phyloP scores from a whole-genome alignment of 2,329 filamentous ascomycete genomes.

The Amphichorda felina region DNA sequence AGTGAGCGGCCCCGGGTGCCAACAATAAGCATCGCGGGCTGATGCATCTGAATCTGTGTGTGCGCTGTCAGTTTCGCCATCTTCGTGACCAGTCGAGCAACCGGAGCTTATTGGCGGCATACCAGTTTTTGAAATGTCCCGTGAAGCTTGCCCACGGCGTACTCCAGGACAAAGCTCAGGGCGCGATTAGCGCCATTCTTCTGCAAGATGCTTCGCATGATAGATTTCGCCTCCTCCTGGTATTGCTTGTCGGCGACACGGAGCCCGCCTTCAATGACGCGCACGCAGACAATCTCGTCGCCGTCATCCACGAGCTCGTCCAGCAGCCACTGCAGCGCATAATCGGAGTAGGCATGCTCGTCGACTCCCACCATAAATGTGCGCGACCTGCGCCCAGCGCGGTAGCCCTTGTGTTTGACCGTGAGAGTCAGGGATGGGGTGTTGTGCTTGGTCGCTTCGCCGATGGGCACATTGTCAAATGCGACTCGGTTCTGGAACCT shows the following conservation, averaged over 20 bases:
- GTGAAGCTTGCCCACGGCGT: slow-evolving; percentile 80
- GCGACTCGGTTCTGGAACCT: slow-evolving; percentile 49
- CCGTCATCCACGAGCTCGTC: slow-evolving; percentile 89
- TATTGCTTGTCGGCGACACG: slow-evolving; percentile 61
- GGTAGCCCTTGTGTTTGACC: slow-evolving; percentile 77
- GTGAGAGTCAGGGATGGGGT: slow-evolving; percentile 67
- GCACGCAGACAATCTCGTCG: slow-evolving; percentile 83
- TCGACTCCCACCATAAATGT: slow-evolving; percentile 88
- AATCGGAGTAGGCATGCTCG: slow-evolving; percentile 84
- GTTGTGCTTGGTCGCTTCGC: slow-evolving; percentile 47
- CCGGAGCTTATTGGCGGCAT: slow-evolving; percentile 17
- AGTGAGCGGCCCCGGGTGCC: slow-evolving; percentile 77
- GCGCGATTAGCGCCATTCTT: slow-evolving; percentile 74
- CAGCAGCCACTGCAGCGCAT: slow-evolving; percentile 83
- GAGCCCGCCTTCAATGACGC: slow-evolving; percentile 75
- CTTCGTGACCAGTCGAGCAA: neutral
- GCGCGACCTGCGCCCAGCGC: slow-evolving; percentile 66
- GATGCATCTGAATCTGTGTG: slow-evolving; percentile 73
- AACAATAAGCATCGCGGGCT: slow-evolving; percentile 83
- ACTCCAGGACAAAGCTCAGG: slow-evolving; percentile 76
- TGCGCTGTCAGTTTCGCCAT: slow-evolving; percentile 3
- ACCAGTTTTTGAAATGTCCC: slow-evolving; percentile 86
- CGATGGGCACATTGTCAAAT: slow-evolving; percentile 47
- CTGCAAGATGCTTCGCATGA: slow-evolving; percentile 64
- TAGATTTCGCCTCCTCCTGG: slow-evolving; percentile 58